Conservation (phyloP, 306 rosid species). For the Medicago lupulina region DNA sequence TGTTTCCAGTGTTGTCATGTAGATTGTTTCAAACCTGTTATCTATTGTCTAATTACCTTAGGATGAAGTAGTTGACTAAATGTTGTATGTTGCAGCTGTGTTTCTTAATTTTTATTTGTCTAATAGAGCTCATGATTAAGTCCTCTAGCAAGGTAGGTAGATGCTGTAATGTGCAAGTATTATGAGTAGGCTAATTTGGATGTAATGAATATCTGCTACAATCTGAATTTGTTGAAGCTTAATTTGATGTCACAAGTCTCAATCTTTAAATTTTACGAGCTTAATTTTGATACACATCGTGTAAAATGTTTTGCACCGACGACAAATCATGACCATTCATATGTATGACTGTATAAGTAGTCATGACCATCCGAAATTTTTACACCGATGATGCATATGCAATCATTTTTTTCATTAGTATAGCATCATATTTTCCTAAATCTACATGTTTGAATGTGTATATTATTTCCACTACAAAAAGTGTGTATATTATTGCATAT, state of each 20-base stretch:
- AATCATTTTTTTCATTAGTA: no score
- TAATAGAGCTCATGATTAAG: constrained; percentile 48
- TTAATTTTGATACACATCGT: no score
- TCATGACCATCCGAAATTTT: no score
- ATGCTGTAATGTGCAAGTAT: constrained; percentile 41
- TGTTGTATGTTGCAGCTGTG: constrained; percentile 48
- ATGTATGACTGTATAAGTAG: no score
- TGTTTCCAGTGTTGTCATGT: constrained; percentile 38
- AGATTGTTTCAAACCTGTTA: constrained; percentile 37
- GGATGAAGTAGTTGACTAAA: constrained; percentile 47
- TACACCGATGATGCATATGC: no score
- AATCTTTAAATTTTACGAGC: no score
- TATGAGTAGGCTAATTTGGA: constrained; percentile 53
- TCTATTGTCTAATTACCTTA: constrained; percentile 33
- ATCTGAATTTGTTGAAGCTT: constrained; percentile 41
- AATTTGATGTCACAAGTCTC: neutral
- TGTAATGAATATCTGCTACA: constrained; percentile 45
- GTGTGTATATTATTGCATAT: no score
- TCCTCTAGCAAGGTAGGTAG: constrained; percentile 56
- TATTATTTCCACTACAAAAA: neutral
- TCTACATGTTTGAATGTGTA: neutral
- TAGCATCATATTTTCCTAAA: neutral
- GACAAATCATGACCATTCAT: no score
- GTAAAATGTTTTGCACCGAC: no score
- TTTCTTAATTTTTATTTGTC: constrained; percentile 44